Evolutionary conservation across 2,329 filamentous ascomycete genomes (phyloP).

Genomic region (Exutisphaerella laricina): DNA sequence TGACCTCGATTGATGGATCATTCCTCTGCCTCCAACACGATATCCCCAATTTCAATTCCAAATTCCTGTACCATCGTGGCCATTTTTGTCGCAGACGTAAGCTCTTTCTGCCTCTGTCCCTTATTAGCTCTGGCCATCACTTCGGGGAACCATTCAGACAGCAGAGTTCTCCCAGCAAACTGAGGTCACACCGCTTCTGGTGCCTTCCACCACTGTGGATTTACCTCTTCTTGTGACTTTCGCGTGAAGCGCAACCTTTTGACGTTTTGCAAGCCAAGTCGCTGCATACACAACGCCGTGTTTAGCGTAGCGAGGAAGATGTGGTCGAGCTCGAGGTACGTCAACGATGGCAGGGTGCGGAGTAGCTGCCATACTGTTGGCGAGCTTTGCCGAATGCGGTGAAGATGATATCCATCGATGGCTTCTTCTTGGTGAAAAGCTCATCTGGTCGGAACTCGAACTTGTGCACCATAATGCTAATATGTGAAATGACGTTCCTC

Average conservation of each 20-base stretch:
- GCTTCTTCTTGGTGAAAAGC: not conserved
- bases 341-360: constrained; percentile 9
- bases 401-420: not conserved
- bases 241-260: constrained; percentile 4
- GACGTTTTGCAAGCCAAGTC: constrained; percentile 5
- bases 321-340: constrained; percentile 16
- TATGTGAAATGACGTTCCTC: constrained; percentile 7
- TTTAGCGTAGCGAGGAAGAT: constrained; percentile 5
- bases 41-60: no score
- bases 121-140: constrained; percentile 12
- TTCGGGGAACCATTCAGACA: constrained; percentile 10
- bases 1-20: no score
- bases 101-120: constrained; percentile 7
- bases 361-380: constrained; percentile 5
- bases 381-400: not conserved
- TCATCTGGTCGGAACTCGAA: not conserved
- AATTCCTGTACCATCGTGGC: no score
- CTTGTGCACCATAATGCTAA: constrained; percentile 8
- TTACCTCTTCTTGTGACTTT: not conserved
- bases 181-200: constrained; percentile 10
- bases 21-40: no score
- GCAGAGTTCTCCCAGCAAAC: constrained; percentile 4
- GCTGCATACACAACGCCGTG: constrained; percentile 2
- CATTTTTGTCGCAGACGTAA: no score
- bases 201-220: constrained; percentile 3